Base-by-base conservation (phyloP, 192 early-diverging fungal genomes). In the Coemansia sp. region DNA sequence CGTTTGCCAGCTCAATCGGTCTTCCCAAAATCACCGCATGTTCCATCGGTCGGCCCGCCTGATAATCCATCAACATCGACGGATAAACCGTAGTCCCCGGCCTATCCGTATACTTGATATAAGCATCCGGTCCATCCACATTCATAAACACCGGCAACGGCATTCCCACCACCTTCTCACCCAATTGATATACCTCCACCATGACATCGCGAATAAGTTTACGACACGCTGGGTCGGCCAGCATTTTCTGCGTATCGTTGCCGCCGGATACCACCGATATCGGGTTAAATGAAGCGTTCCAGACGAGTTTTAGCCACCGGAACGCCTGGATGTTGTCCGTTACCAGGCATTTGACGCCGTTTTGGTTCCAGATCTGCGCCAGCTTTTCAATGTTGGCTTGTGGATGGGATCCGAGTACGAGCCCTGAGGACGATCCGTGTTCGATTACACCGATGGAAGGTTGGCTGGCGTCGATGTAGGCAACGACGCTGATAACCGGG, bases 291-390 rank as follows among this genome's bases (percentile, higher is more conserved):
- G 88, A 84, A 11, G 85, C 89, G 65, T 91, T 92, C 91, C 91
- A 92, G n/a, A 90, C 86, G 4, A 91, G 69, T 66, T 92, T 92
- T 28, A 84, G 78, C 91, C 91, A 92, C 11, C 90, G 84, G 38
- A 81, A 68, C 20, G 78, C 69, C 74, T 89, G 85, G 71, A 92
- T 86, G n/a, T 89, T 84, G 38, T 88, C 79, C 0, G 79, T 66
- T 8, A 80, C 60, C 53, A 67, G 43, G 35, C 81, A 74, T 7
- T 63, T 69, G 0, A 87, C 79, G 2, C 81, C 85, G 3, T 77
- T 78, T 4, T 64, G 52, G 35, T 68, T 78, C 68, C 87, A 86
- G 18, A 81, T 20, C 1, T 72, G 76, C 36, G 72, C 56, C 71
- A 91, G 86, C 4, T 11, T 37, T 35, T 83, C 54, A 3, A 73